These are phyloP conservation scores for Tuctoria greenei DNA, from an alignment of 176 grass and related monocot species.

Conservation along the genomic window DNA sequence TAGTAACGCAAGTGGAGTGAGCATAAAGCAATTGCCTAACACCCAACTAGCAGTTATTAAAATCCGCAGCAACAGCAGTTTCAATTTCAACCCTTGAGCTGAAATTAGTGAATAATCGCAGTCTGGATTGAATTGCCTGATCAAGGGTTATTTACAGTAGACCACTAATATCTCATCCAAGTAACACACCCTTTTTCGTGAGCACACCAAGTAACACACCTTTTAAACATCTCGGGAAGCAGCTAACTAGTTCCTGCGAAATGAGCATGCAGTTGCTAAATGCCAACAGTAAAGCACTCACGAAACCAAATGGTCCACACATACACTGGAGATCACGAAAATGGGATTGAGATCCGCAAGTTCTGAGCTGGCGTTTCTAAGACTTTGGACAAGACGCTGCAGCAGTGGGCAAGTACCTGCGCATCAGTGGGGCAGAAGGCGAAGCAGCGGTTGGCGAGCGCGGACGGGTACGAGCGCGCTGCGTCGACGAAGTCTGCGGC, in stretches of 20 bases:
- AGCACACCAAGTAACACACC: neutral
- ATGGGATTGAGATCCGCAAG: neutral
- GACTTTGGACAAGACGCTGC: slow-evolving; percentile 7
- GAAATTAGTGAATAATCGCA: slow-evolving; percentile 15
- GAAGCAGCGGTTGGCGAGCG: slow-evolving; percentile 78
- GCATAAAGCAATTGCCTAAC: neutral
- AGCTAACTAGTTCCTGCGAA: neutral
- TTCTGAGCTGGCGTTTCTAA: neutral
- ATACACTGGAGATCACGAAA: slow-evolving; percentile 7
- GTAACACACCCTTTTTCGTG: neutral
- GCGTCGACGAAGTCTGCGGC: slow-evolving; percentile 59
- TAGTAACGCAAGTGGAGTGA: neutral
- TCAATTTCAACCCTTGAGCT: neutral
- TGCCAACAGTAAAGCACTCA: slow-evolving; percentile 5
- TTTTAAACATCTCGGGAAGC: neutral
- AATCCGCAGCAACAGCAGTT: neutral
- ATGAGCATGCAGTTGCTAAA: neutral
- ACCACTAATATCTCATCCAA: slow-evolving; percentile 35
- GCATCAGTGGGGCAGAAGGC: slow-evolving; percentile 86
- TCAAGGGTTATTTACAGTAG: neutral
- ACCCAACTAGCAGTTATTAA: neutral
- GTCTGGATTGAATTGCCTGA: slow-evolving; percentile 1
- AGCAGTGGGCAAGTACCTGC: slow-evolving; percentile 47
- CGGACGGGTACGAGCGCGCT: slow-evolving; percentile 55
- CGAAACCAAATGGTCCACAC: neutral